Conservation (phyloP, 1,284 basidiomycete genomes). For the Xerocomus nothofagi region DNA sequence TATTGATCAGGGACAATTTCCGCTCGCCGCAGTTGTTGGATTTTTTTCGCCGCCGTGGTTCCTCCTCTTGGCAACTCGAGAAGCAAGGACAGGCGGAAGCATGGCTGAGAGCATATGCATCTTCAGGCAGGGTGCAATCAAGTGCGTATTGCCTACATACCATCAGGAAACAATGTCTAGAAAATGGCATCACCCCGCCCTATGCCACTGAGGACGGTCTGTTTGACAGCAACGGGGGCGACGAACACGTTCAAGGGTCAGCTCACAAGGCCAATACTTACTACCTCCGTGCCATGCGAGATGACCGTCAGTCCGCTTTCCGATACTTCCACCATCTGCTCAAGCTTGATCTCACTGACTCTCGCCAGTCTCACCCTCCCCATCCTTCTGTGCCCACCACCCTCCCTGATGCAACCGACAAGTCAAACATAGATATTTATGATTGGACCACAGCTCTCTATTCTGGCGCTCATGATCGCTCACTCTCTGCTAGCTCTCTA, state of each 20-base stretch:
- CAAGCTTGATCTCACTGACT: conserved; percentile 22
- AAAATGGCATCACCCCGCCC: conserved; percentile 24
- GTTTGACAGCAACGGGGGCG: neutral
- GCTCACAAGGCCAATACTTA: conserved; percentile 40
- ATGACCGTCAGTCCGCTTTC: conserved; percentile 46
- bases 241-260: conserved; percentile 9
- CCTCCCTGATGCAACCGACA: conserved; percentile 2
- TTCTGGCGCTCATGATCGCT: conserved; percentile 34
- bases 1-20: conserved; percentile 49
- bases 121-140: conserved; percentile 41
- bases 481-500: conserved; percentile 35
- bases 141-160: conserved; percentile 41
- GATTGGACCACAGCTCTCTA: conserved; percentile 38
- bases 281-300: conserved; percentile 32
- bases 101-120: conserved; percentile 50
- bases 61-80: neutral
- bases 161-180: conserved; percentile 35
- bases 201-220: conserved; percentile 17
- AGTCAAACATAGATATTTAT: conserved; percentile 32
- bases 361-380: conserved; percentile 6
- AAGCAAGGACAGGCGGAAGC: conserved; percentile 32
- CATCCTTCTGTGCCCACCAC: neutral
- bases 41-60: conserved; percentile 36
- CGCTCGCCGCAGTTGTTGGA: conserved; percentile 50
- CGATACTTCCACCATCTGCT: conserved; percentile 43